Conservation (phyloP, 805 yeast species). For the Sugiyamaella chiloensis region DNA sequence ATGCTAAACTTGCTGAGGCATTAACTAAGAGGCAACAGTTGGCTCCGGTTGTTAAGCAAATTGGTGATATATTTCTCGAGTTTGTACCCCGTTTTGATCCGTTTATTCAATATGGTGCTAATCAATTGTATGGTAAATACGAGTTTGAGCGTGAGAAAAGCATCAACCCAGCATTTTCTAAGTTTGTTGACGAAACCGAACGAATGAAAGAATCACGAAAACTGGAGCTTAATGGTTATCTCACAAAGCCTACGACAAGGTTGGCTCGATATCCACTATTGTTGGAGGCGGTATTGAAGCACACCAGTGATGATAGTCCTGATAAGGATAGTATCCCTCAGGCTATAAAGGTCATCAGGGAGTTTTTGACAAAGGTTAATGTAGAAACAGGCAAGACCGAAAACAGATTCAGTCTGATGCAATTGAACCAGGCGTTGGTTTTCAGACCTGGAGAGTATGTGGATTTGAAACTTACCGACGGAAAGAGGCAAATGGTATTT, state of each 20-base stretch:
- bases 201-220: slow-evolving; percentile 80
- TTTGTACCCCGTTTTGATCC: slow-evolving; percentile 87
- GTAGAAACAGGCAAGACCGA: slow-evolving; percentile 90
- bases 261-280: slow-evolving; percentile 91
- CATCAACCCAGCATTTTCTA: slow-evolving; percentile 84
- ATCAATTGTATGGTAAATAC: slow-evolving; percentile 90
- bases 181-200: slow-evolving; percentile 88
- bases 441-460: slow-evolving; percentile 80
- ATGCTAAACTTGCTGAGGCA: slow-evolving; percentile 83
- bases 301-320: slow-evolving; percentile 70
- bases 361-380: slow-evolving; percentile 73
- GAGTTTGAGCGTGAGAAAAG: slow-evolving; percentile 93
- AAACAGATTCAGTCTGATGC: slow-evolving; percentile 84
- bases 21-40: slow-evolving; percentile 81
- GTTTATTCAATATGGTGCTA: slow-evolving; percentile 88
- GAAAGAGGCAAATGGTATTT: slow-evolving; percentile 72
- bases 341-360: slow-evolving; percentile 72
- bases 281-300: slow-evolving; percentile 75
- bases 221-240: slow-evolving; percentile 86
- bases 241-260: slow-evolving; percentile 93
- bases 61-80: slow-evolving; percentile 86
- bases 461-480: slow-evolving; percentile 80
- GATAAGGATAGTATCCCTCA: slow-evolving; percentile 66
- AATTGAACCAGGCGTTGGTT: slow-evolving; percentile 78
- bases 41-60: slow-evolving; percentile 75